Percentiles rank a stretch among this genome's conserved stretches.
phyloP scores from a whole-genome alignment of 75 land plant genomes.

The Azolla pinnata region DNA sequence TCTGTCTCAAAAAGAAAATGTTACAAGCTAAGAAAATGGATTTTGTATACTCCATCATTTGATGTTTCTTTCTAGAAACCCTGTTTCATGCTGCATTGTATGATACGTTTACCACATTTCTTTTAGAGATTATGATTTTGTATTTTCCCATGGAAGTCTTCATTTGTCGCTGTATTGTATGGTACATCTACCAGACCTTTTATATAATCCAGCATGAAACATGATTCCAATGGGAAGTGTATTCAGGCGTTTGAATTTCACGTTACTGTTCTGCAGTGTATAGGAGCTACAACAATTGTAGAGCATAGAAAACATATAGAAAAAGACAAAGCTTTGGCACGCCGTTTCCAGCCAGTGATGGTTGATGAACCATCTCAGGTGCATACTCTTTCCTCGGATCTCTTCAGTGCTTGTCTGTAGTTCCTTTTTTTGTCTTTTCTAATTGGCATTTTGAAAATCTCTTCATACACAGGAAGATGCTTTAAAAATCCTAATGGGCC shows the following conservation, averaged over 20 bases:
- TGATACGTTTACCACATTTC: too few species aligned
- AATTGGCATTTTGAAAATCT: not conserved
- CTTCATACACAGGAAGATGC: slow-evolving; percentile 62
- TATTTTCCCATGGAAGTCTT: too few species aligned
- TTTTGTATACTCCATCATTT: too few species aligned
- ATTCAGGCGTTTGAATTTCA: slow-evolving; percentile 3
- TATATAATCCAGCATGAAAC: too few species aligned
- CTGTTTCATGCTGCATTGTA: too few species aligned
- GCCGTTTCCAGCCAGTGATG: slow-evolving; percentile 84
- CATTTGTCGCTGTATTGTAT: too few species aligned
- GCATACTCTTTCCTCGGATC: slow-evolving; percentile 1
- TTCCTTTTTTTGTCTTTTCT: not conserved
- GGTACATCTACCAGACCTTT: too few species aligned
- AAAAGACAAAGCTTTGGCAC: slow-evolving; percentile 85
- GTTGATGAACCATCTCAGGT: slow-evolving; percentile 83
- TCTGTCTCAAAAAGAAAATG: too few species aligned
- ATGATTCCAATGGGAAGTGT: too few species aligned
- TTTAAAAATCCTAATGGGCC: slow-evolving; percentile 60
- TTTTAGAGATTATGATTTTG: too few species aligned
- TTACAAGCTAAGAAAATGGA: too few species aligned
- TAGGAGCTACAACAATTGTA: slow-evolving; percentile 78
- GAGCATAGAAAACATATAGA: slow-evolving; percentile 83
- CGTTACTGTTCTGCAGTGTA: slow-evolving; percentile 49
- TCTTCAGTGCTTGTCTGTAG: not conserved
- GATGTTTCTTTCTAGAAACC: too few species aligned